Conservation (phyloP, 371 early-diverging fungal genomes). For the Syncephalastrum racemosum region DNA sequence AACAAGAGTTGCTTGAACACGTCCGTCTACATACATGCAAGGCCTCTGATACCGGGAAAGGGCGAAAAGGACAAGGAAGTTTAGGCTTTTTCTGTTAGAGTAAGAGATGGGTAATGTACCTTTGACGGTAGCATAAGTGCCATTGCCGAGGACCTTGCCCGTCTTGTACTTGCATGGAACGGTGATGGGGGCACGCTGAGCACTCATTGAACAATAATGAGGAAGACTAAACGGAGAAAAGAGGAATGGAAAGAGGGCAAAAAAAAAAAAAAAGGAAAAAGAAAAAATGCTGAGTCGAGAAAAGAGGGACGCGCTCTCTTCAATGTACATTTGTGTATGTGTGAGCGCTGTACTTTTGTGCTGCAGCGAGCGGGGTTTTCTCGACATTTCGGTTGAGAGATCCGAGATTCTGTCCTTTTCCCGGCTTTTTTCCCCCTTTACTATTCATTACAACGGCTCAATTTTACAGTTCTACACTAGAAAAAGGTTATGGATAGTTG, state of each 20-base stretch:
- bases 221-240: slow-evolving; percentile 6
- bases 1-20: background rate
- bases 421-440: too few species aligned
- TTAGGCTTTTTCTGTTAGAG: background rate
- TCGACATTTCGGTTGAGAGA: too few species aligned
- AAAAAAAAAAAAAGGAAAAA: slow-evolving; percentile 2
- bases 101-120: slow-evolving; percentile 31
- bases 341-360: too few species aligned
- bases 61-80: background rate
- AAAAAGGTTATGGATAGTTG: too few species aligned
- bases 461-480: too few species aligned
- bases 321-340: too few species aligned
- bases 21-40: slow-evolving; percentile 36
- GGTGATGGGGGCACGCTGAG: slow-evolving; percentile 33
- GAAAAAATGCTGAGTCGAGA: slow-evolving; percentile 2
- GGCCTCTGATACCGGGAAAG: slow-evolving; percentile 37
- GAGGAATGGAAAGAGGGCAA: background rate
- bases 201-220: slow-evolving; percentile 11
- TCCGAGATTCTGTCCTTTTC: too few species aligned
- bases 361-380: too few species aligned
- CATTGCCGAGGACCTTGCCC: slow-evolving; percentile 66
- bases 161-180: slow-evolving; percentile 74
- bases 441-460: too few species aligned
- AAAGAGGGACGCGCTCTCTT: background rate
- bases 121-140: slow-evolving; percentile 73